Evolutionary conservation across 306 rosid species (phyloP), one percentile per base, ranked within the genome.

Genomic region (Malus sieversii): DNA sequence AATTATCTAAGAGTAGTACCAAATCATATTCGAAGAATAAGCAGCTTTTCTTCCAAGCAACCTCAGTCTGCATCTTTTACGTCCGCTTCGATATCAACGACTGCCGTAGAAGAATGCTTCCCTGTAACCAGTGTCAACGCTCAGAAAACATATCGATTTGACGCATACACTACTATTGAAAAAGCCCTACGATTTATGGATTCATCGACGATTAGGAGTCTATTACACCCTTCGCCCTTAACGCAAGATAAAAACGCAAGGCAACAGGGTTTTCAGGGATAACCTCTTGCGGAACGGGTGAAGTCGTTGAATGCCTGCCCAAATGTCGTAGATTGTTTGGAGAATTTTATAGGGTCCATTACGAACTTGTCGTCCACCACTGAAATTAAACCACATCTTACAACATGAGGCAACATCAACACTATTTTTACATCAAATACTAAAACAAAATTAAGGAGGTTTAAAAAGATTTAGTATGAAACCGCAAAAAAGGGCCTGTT

Each of bases 1-100:
- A 44, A 4, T 59, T 15, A 58, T 59, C 40, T 59, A 55, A 11
- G 48, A 33, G 75, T 30, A 57, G 25, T 40, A 58, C 30, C 27
- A 23, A 11, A 72, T 35, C 42, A 57, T 51, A 14, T 35, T 40
- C 29, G 23, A 22, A 57, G 57, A 55, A 35, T 38, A 19, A 2
- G 0, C 7, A 57, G 25, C 25, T 38, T 25, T 18, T 42, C 33
- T 25, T 46, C 68, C 77, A 59, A 25, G 69, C 42, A 3, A 74
- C 68, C 66, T 90, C 87, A 95, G 65, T 95, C 99, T 61, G 84
- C 99, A 79, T 95, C 99, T 80, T 86, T 90, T 40, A 95, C 71
- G 77, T 95, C 97, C 38, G 97, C 99, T 90, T 95, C 99, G 75
- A 95, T 79, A 79, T 95, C 99, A 57, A 87, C 90, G 72, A 95